Conservation (phyloP, 352 stramenopile genomes). For the Globisporangium barbulae region DNA sequence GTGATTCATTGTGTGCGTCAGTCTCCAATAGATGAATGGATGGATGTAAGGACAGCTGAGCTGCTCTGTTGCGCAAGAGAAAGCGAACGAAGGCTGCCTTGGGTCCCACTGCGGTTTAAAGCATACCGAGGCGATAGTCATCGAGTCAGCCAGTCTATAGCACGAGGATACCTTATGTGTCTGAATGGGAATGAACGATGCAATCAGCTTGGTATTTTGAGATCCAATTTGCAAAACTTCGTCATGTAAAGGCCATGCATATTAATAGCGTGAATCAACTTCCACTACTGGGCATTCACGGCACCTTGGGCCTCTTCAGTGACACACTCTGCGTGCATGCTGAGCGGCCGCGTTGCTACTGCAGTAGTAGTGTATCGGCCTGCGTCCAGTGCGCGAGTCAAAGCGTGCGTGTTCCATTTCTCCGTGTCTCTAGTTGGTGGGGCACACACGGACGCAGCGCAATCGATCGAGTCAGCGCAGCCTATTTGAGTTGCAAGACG, state of each 20-base stretch:
- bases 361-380: not conserved
- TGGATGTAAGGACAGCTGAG: not conserved
- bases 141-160: not conserved
- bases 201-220: no score
- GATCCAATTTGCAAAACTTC: no score
- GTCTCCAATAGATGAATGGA: not conserved
- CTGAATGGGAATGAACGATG: no score
- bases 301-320: no score
- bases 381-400: conserved; percentile 2
- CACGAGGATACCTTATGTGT: no score
- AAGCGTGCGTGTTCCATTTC: conserved; percentile 11
- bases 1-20: not conserved
- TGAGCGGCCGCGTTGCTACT: not conserved
- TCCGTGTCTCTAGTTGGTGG: not conserved
- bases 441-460: no score
- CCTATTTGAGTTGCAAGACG: not conserved
- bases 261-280: no score
- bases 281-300: no score
- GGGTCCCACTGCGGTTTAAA: not conserved
- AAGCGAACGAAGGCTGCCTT: not conserved
- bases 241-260: no score
- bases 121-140: not conserved
- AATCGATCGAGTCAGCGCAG: conserved; percentile 2
- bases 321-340: not conserved
- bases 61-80: not conserved